These are phyloP conservation scores for Pseudocercospora musae DNA, from an alignment of 2,329 filamentous ascomycete species.

Conservation along the genomic window DNA sequence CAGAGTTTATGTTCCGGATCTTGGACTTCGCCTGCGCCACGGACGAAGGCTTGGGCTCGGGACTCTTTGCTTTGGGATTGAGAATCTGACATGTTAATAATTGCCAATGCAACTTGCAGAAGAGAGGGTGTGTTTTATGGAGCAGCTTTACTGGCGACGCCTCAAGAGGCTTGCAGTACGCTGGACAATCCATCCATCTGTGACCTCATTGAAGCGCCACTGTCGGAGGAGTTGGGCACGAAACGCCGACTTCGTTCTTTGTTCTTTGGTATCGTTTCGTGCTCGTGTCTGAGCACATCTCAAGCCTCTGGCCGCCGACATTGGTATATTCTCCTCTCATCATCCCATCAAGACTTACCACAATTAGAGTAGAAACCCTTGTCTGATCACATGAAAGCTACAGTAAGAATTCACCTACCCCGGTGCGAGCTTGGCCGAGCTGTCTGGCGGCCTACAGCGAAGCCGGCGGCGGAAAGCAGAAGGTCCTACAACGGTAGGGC, in stretches of 20 bases:
- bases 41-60: slow-evolving; percentile 24
- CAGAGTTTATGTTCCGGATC: slow-evolving; percentile 29
- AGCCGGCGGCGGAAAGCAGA: not conserved
- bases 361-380: not conserved
- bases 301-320: not conserved
- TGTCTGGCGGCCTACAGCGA: not conserved
- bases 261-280: not conserved
- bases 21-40: slow-evolving; percentile 25
- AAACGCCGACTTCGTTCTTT: no score
- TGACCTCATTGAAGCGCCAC: no score
- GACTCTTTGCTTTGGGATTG: slow-evolving; percentile 16
- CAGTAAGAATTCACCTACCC: no score
- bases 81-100: slow-evolving; percentile 6
- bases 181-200: no score
- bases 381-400: not conserved
- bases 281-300: not conserved
- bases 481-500: not conserved
- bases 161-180: no score
- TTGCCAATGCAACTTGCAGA: no score
- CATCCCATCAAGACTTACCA: not conserved
- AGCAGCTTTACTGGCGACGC: no score
- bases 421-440: not conserved
- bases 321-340: not conserved
- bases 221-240: no score
- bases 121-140: no score